phyloP scores from a whole-genome alignment of 768 basidiomycete species.

The Phanerochaete sordida region DNA sequence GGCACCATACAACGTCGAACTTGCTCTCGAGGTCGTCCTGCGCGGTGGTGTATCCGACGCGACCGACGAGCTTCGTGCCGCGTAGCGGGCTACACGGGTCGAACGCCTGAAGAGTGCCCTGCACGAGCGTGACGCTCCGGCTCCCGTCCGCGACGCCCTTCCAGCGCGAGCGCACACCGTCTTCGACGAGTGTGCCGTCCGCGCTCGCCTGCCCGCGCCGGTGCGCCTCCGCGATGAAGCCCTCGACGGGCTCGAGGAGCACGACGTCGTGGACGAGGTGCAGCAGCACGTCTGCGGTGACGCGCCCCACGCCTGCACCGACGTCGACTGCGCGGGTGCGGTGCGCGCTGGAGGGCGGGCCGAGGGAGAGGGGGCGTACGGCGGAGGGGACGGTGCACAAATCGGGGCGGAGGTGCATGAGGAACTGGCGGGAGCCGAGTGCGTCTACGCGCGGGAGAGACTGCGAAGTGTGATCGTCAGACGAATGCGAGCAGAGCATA shows the following conservation, averaged over 20 bases:
- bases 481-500: not conserved
- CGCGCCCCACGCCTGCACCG: slow-evolving; percentile 92
- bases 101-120: slow-evolving; percentile 76
- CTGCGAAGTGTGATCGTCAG: slow-evolving; percentile 32
- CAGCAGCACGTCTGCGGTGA: slow-evolving; percentile 85
- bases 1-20: slow-evolving; percentile 94
- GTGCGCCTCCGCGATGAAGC: slow-evolving; percentile 75
- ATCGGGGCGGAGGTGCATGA: slow-evolving; percentile 76
- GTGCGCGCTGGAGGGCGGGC: slow-evolving; percentile 21
- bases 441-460: slow-evolving; percentile 89
- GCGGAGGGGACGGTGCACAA: slow-evolving; percentile 77
- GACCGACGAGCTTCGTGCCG: slow-evolving; percentile 50
- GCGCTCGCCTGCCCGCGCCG: slow-evolving; percentile 29
- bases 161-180: slow-evolving; percentile 42
- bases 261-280: slow-evolving; percentile 85
- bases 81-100: slow-evolving; percentile 57
- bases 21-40: slow-evolving; percentile 42
- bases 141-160: slow-evolving; percentile 57
- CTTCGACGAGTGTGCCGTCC: slow-evolving; percentile 21
- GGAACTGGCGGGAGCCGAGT: slow-evolving; percentile 84
- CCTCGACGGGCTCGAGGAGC: slow-evolving; percentile 81
- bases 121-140: slow-evolving; percentile 78
- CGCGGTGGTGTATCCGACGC: slow-evolving; percentile 58
- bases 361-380: slow-evolving; percentile 44
- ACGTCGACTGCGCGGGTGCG: slow-evolving; percentile 83